Conservation (phyloP, 2,329 filamentous ascomycete species). For the Colletotrichum incanum region DNA sequence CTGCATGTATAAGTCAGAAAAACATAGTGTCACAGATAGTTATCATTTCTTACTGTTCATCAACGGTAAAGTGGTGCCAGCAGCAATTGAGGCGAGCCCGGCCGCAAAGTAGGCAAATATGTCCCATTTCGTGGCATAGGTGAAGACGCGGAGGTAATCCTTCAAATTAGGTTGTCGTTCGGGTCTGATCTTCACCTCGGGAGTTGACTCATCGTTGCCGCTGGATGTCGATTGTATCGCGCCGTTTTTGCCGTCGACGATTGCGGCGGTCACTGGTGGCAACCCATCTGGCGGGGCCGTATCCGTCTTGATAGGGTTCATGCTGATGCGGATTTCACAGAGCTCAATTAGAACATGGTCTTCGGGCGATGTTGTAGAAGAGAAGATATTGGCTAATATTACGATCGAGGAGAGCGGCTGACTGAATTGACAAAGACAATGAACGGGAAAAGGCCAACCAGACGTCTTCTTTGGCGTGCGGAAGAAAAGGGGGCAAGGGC, state of each 20-base stretch:
- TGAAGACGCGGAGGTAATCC: slow-evolving; percentile 68
- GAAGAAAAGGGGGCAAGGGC: background rate
- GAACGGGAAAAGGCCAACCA: background rate
- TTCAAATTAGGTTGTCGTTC: slow-evolving; percentile 62
- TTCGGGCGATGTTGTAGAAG: background rate
- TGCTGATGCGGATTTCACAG: background rate
- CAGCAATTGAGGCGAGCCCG: slow-evolving; percentile 64
- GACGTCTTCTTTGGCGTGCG: background rate
- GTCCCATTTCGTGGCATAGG: slow-evolving; percentile 69
- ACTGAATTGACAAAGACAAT: background rate
- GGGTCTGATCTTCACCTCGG: slow-evolving; percentile 56
- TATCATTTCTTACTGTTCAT: slow-evolving; percentile 66
- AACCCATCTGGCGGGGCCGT: slow-evolving; percentile 12
- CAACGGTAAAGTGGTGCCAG: slow-evolving; percentile 70
- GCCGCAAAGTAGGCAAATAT: slow-evolving; percentile 64
- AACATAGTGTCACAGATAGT: slow-evolving; percentile 56
- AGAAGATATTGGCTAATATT: background rate
- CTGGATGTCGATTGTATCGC: background rate
- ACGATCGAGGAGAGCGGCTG: background rate
- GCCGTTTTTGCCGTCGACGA: slow-evolving; percentile 25
- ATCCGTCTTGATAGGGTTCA: slow-evolving; percentile 13
- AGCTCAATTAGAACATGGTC: slow-evolving; percentile 7
- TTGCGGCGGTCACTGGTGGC: background rate
- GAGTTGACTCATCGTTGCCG: slow-evolving; percentile 49
- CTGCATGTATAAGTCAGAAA: slow-evolving; percentile 7